Evolutionary conservation across 306 rosid species (phyloP).

Genomic region (Ceratonia siliqua): DNA sequence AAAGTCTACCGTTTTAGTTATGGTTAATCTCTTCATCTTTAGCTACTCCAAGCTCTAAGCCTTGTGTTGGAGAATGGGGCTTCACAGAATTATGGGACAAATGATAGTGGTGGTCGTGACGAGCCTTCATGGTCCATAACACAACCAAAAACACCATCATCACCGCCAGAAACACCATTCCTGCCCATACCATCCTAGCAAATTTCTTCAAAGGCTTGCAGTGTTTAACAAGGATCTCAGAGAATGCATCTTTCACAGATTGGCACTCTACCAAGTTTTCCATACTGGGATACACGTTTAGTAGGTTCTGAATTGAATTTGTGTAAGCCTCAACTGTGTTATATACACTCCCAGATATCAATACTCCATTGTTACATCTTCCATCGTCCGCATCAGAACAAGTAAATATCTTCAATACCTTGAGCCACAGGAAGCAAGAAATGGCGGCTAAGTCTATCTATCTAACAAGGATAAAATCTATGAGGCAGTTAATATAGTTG

Average conservation of each 20-base stretch:
- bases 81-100: slow-evolving; percentile 43
- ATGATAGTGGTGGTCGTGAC: slow-evolving; percentile 24
- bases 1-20: not conserved
- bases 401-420: slow-evolving; percentile 53
- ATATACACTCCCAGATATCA: slow-evolving; percentile 37
- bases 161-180: slow-evolving; percentile 42
- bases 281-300: slow-evolving; percentile 57
- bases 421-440: slow-evolving; percentile 3
- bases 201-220: slow-evolving; percentile 65
- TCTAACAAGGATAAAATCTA: not conserved
- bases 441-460: not conserved
- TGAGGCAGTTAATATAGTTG: not conserved
- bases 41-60: slow-evolving; percentile 35
- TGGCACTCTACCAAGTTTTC: slow-evolving; percentile 60
- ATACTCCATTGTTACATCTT: slow-evolving; percentile 38
- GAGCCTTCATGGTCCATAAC: slow-evolving; percentile 45
- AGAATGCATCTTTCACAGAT: slow-evolving; percentile 61
- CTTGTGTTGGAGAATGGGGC: slow-evolving; percentile 33
- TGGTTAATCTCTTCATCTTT: slow-evolving; percentile 29
- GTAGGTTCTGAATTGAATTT: slow-evolving; percentile 55
- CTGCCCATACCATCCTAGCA: slow-evolving; percentile 52
- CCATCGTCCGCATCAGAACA: slow-evolving; percentile 44
- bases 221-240: slow-evolving; percentile 49
- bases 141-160: slow-evolving; percentile 51
- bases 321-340: slow-evolving; percentile 48